Conservation (phyloP, 805 yeast genomes). For the Barnettozyma siamensis region DNA sequence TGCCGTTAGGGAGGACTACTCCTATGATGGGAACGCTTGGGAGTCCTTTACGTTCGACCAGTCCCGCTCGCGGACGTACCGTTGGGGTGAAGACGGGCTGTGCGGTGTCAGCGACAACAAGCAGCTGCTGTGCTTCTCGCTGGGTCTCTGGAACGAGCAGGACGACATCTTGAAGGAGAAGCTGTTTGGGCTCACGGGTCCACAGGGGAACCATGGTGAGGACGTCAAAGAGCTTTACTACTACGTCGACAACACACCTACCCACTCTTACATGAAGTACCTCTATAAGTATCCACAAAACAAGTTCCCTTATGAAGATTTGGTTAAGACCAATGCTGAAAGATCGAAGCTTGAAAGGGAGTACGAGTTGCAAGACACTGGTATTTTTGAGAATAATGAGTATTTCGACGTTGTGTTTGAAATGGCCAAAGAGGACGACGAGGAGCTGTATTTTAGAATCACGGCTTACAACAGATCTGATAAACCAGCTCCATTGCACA, state of each 20-base stretch:
- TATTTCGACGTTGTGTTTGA: constrained; percentile 88
- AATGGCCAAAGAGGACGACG: constrained; percentile 80
- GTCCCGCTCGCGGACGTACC: constrained; percentile 69
- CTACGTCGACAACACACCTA: constrained; percentile 86
- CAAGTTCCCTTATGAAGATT: constrained; percentile 74
- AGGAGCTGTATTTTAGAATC: constrained; percentile 73
- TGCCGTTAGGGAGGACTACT: constrained; percentile 82
- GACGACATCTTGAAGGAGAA: constrained; percentile 83
- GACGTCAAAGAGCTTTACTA: constrained; percentile 85
- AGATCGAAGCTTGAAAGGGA: constrained; percentile 66
- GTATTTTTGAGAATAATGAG: constrained; percentile 50
- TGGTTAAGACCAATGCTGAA: constrained; percentile 60
- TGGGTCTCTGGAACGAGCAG: constrained; percentile 89
- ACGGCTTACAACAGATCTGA: constrained; percentile 84
- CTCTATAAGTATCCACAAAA: constrained; percentile 89
- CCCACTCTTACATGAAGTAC: constrained; percentile 89
- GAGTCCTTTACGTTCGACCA: constrained; percentile 80
- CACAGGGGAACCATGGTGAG: constrained; percentile 94
- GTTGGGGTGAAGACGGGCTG: constrained; percentile 96
- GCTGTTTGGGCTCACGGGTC: constrained; percentile 83
- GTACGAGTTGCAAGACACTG: constrained; percentile 80
- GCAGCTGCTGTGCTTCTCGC: constrained; percentile 66
- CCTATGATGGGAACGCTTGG: constrained; percentile 88
- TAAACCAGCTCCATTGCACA: constrained; percentile 82
- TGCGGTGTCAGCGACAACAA: constrained; percentile 86